These are phyloP conservation scores for Metarhizium guizhouense DNA, from an alignment of 2,329 filamentous ascomycete species.

Conservation along the genomic window DNA sequence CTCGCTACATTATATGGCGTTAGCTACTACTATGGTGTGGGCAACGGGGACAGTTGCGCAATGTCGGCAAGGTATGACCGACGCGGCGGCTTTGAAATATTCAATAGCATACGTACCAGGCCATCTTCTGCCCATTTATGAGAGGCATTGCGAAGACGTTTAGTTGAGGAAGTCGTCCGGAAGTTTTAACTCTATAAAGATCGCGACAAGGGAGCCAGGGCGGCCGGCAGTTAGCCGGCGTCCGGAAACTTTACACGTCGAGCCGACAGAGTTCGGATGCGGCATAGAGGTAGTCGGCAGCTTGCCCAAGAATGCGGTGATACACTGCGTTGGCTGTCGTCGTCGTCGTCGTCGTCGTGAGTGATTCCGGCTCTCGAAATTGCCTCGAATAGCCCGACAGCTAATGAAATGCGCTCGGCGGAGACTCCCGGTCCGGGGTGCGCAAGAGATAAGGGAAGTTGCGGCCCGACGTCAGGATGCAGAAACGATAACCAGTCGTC, in stretches of 20 bases:
- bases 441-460: neutral
- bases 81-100: neutral
- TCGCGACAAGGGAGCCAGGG: neutral
- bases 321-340: neutral
- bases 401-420: neutral
- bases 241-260: neutral
- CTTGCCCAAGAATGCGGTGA: no score
- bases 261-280: neutral
- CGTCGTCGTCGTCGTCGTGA: neutral
- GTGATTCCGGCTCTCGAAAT: neutral
- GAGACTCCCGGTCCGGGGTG: neutral
- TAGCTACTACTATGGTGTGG: neutral
- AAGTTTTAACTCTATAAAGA: neutral
- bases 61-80: neutral
- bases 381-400: neutral
- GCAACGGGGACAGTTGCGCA: neutral
- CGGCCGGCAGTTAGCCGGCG: neutral
- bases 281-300: neutral
- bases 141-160: constrained; percentile 47
- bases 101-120: constrained; percentile 47
- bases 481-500: neutral
- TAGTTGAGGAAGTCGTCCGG: neutral
- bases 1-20: constrained; percentile 37
- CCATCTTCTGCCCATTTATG: constrained; percentile 64
- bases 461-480: neutral